Percentiles rank a stretch among this genome's conserved stretches.
Conservation (phyloP, 2,329 filamentous ascomycete species). For the Boeremia exigua region DNA sequence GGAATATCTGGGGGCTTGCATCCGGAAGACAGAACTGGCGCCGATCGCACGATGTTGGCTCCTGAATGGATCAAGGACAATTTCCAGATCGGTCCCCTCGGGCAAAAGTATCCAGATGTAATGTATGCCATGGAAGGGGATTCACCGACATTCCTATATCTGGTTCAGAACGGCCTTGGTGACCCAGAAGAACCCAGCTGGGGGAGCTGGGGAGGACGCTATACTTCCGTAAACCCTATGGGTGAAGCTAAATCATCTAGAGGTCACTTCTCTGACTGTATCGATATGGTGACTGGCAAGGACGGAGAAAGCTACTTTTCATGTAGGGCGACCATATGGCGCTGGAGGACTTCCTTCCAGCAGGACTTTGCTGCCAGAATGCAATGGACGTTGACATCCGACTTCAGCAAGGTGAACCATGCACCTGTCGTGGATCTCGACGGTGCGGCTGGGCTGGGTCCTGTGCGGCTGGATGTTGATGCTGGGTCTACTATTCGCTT, state of each 20-base stretch:
- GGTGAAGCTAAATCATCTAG: not conserved
- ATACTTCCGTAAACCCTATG: not conserved
- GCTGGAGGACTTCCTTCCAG: slow-evolving; percentile 52
- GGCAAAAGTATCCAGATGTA: slow-evolving; percentile 53
- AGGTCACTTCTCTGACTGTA: not conserved
- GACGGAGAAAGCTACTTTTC: slow-evolving; percentile 28
- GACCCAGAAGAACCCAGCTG: slow-evolving; percentile 48
- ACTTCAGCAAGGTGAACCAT: slow-evolving; percentile 27
- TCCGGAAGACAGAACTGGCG: slow-evolving; percentile 50
- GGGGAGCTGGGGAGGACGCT: slow-evolving; percentile 53
- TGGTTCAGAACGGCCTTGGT: slow-evolving; percentile 53
- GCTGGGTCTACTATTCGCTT: slow-evolving; percentile 15
- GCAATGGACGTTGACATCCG: slow-evolving; percentile 38
- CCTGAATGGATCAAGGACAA: slow-evolving; percentile 56
- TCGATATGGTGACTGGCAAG: not conserved
- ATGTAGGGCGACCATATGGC: slow-evolving; percentile 52
- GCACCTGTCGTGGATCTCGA: slow-evolving; percentile 23
- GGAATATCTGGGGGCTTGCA: slow-evolving; percentile 55
- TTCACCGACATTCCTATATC: slow-evolving; percentile 51
- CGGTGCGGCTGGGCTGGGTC: slow-evolving; percentile 3
- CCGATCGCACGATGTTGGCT: slow-evolving; percentile 51
- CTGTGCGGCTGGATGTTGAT: slow-evolving; percentile 9
- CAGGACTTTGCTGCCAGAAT: slow-evolving; percentile 54
- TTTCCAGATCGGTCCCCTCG: slow-evolving; percentile 55
- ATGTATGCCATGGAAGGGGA: slow-evolving; percentile 57